A percentile compares a stretch with the other conserved stretches of the same genome.
Evolutionary conservation across 2,329 filamentous ascomycete species (phyloP).

Genomic region (Trichoderma koningiopsis): DNA sequence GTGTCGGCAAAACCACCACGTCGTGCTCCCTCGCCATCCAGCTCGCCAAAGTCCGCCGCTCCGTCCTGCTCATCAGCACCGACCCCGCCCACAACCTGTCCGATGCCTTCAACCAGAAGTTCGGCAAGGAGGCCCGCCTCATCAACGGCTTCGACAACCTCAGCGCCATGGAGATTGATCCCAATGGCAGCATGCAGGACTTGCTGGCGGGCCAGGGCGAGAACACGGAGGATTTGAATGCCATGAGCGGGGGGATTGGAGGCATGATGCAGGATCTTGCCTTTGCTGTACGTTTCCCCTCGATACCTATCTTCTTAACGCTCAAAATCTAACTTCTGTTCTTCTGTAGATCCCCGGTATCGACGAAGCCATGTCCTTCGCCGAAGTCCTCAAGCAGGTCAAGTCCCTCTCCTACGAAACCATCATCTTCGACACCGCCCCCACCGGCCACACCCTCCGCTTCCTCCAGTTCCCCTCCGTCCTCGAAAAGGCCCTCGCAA

Average conservation of each 20-base stretch:
- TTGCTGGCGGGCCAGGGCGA: conserved; percentile 77
- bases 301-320: neutral
- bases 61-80: conserved; percentile 95
- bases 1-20: conserved; percentile 99
- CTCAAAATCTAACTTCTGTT: neutral
- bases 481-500: conserved; percentile 97
- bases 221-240: conserved; percentile 58
- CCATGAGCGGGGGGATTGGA: conserved; percentile 74
- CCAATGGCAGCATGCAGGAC: conserved; percentile 96
- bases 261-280: conserved; percentile 99
- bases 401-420: conserved; percentile 98
- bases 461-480: conserved; percentile 98
- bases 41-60: conserved; percentile 91
- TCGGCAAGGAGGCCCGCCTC: conserved; percentile 94
- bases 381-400: conserved; percentile 98
- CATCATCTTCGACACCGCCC: conserved; percentile 98
- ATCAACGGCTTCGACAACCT: conserved; percentile 91
- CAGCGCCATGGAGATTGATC: conserved; percentile 98
- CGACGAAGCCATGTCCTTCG: conserved; percentile 99
- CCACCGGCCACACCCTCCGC: conserved; percentile 95
- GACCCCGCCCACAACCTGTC: conserved; percentile 97
- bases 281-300: conserved; percentile 69
- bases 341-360: conserved; percentile 88
- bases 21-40: conserved; percentile 98
- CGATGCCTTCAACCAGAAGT: conserved; percentile 98